Evolutionary conservation across 1,139 yeast species (phyloP), one percentile per base, ranked within the genome.

Genomic region (Pneumocystis sp.): DNA sequence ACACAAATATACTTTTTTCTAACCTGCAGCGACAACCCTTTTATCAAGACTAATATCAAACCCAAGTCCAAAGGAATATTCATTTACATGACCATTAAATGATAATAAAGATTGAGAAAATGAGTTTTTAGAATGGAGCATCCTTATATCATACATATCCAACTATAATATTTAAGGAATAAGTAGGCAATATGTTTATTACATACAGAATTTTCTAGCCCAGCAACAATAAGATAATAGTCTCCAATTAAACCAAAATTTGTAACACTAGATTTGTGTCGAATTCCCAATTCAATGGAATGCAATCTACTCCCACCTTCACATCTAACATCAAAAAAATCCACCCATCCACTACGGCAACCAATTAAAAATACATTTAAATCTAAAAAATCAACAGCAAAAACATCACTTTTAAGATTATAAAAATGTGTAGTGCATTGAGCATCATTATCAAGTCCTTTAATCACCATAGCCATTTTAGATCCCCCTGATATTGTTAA

Each of bases 321-420:
- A 21, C 62, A 39, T 25, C 67, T 59, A 19, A 61, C 21, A 39
- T 65, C 67, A 42, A 59, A 31, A 12, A 63, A 56, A 34, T 63
- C 60, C 8, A 65, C 42, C 17, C 62, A 35, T 39, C 67, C 67
- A 35, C 61, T 63, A 31, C 67, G 64, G 25, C 63, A 60, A 10
- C 67, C 67, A 10, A 45, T 19, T 17, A 61, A 62, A 19, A 63
- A 61, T 3, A 61, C 35, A 29, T 64, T 64, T 50, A 56, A 12
- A 50, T 64, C 62, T 7, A 65, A 39, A 56, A 64, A 65, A 31
- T 64, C 42, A 31, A 65, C 40, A 10, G 66, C 62, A 61, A 65
- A 61, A 31, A 64, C 67, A 56, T 65, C 67, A 12, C 63, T 65
- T 57, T 65, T 65, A 39, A 42, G 37, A 35, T 19, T 10, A 50